Conservation (phyloP, 2,329 filamentous ascomycete genomes). For the Talaromyces marneffei region DNA sequence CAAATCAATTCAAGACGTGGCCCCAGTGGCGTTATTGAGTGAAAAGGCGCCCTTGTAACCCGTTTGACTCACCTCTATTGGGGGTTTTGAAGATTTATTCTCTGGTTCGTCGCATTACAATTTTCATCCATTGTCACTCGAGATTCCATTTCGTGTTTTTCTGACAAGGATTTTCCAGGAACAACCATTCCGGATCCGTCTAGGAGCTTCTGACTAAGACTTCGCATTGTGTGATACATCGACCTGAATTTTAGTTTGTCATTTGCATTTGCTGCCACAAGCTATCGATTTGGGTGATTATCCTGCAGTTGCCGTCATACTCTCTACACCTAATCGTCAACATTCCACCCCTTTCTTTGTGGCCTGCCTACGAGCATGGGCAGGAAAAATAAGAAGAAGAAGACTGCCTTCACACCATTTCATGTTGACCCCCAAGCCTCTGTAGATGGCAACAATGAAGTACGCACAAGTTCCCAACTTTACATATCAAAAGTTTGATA, state of each 20-base stretch:
- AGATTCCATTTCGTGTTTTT: conserved; percentile 16
- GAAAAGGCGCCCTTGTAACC: conserved; percentile 30
- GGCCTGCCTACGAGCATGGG: conserved; percentile 34
- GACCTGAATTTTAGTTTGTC: conserved; percentile 7
- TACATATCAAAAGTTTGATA: conserved; percentile 39
- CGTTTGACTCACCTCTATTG: conserved; percentile 20
- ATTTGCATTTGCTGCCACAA: conserved; percentile 10
- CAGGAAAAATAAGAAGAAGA: conserved; percentile 30
- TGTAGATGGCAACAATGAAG: conserved; percentile 30
- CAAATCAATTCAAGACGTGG: conserved; percentile 37
- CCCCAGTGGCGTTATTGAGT: conserved; percentile 31
- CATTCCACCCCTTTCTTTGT: conserved; percentile 12
- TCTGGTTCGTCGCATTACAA: conserved; percentile 26
- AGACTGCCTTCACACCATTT: conserved; percentile 27
- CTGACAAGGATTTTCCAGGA: neutral
- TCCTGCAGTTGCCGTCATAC: conserved; percentile 11
- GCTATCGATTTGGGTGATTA: conserved; percentile 3
- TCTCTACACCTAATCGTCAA: conserved; percentile 2
- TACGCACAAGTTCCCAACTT: conserved; percentile 41
- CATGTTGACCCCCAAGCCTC: conserved; percentile 23
- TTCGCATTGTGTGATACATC: conserved; percentile 5
- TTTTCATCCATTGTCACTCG: conserved; percentile 24
- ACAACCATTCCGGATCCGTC: conserved; percentile 9
- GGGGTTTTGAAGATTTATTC: conserved; percentile 15
- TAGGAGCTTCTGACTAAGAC: neutral